These are phyloP conservation scores for Boletus bicolor DNA, from an alignment of 768 basidiomycete genomes.

Conservation along the genomic window DNA sequence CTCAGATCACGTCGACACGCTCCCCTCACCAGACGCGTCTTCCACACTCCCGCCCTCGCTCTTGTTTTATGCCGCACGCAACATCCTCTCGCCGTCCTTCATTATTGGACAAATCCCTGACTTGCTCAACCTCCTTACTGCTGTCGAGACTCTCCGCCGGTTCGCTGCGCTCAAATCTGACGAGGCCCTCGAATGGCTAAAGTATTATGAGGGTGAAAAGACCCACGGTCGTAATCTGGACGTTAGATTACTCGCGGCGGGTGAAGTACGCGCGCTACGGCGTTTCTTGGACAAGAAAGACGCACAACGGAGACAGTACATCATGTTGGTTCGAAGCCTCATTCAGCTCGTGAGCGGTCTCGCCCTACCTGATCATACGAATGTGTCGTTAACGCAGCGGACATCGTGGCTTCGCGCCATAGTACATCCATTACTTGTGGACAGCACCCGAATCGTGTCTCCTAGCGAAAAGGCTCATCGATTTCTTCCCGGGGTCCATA, in stretches of 20 bases:
- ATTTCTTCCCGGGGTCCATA: conserved; percentile 31
- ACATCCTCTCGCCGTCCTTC: conserved; percentile 29
- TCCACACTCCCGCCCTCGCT: conserved; percentile 12
- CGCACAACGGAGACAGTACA: conserved; percentile 21
- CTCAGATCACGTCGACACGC: conserved; percentile 10
- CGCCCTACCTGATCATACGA: background rate
- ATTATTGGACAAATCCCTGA: conserved; percentile 32
- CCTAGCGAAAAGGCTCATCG: conserved; percentile 17
- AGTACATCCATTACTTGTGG: conserved; percentile 32
- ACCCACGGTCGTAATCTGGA: background rate
- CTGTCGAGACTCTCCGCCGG: conserved; percentile 23
- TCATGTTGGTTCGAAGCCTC: conserved; percentile 22
- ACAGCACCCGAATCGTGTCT: conserved; percentile 27
- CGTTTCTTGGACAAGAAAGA: conserved; percentile 12
- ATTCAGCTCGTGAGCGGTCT: conserved; percentile 17
- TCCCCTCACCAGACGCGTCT: background rate
- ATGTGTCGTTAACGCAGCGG: background rate
- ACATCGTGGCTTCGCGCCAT: background rate
- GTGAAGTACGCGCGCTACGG: conserved; percentile 14
- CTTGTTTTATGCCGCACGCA: conserved; percentile 28
- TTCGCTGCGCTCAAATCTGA: conserved; percentile 14
- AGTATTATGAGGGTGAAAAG: conserved; percentile 17
- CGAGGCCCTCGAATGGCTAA: conserved; percentile 27
- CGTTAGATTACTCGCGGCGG: conserved; percentile 18
- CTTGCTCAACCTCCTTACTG: conserved; percentile 23